These are phyloP conservation scores for Pontederia crassipes DNA, from an alignment of 176 grass and related monocot species.

Conservation along the genomic window DNA sequence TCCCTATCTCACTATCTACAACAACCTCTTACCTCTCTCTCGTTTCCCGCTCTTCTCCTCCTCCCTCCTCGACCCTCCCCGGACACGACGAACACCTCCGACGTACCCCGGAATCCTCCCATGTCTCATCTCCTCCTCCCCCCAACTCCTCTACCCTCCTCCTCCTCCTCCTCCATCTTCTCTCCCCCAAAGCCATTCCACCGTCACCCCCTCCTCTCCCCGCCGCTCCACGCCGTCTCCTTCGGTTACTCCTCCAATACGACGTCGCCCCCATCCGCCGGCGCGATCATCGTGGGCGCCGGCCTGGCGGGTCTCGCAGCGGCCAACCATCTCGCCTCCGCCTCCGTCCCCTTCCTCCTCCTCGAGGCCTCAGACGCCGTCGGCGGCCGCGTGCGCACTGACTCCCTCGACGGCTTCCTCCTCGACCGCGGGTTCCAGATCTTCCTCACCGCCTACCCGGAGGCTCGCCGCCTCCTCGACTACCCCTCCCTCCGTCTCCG, in stretches of 20 bases:
- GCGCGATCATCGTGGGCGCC: slow-evolving; percentile 62
- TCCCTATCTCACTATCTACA: no score
- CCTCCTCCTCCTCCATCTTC: not conserved
- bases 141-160: not conserved
- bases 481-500: slow-evolving; percentile 42
- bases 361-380: slow-evolving; percentile 64
- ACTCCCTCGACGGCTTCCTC: slow-evolving; percentile 54
- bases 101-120: not conserved
- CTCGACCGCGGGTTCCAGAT: slow-evolving; percentile 91
- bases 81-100: not conserved
- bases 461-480: slow-evolving; percentile 61
- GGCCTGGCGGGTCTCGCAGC: slow-evolving; percentile 71
- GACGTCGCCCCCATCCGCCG: not conserved
- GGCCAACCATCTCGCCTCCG: slow-evolving; percentile 56
- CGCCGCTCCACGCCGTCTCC: not conserved
- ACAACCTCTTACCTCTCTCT: no score
- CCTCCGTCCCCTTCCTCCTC: slow-evolving; percentile 69
- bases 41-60: no score
- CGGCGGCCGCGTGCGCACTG: slow-evolving; percentile 68
- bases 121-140: not conserved
- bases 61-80: no score
- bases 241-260: not conserved
- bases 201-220: not conserved
- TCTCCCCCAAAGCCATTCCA: not conserved
- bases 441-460: slow-evolving; percentile 80